Percentiles rank a stretch among this genome's conserved stretches.
These are phyloP conservation scores for Lyophyllum decastes DNA, from an alignment of 768 basidiomycete species.

Conservation along the genomic window DNA sequence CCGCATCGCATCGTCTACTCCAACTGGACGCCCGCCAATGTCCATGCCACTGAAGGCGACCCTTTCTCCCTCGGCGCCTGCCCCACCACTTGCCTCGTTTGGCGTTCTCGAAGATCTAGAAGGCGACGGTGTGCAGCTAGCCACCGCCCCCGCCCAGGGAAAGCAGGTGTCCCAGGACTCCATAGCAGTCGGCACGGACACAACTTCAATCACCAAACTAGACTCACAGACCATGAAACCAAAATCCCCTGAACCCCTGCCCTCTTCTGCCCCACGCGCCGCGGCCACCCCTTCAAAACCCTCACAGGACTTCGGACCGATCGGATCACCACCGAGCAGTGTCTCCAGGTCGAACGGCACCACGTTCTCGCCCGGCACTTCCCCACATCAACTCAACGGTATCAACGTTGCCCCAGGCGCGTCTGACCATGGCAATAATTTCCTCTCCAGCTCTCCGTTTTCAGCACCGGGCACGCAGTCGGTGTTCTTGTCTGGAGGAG, in stretches of 20 bases:
- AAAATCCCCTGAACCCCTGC: constrained; percentile 50
- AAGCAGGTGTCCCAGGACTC: constrained; percentile 25
- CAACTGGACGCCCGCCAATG: constrained; percentile 58
- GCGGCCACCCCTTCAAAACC: constrained; percentile 36
- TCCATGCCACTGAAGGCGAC: constrained; percentile 70
- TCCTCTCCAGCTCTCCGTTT: constrained; percentile 70
- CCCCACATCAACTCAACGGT: constrained; percentile 41
- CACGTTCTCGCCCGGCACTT: constrained; percentile 57
- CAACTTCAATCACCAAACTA: not conserved
- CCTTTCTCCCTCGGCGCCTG: constrained; percentile 76
- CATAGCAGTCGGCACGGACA: not conserved
- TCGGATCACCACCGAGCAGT: constrained; percentile 73
- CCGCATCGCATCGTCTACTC: constrained; percentile 38
- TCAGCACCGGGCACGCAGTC: constrained; percentile 71
- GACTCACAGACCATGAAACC: constrained; percentile 22
- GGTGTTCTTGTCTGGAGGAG: constrained; percentile 42
- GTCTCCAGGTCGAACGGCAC: constrained; percentile 30
- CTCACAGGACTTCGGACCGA: constrained; percentile 70
- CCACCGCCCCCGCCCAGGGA: constrained; percentile 44
- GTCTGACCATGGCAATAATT: constrained; percentile 30
- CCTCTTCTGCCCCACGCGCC: constrained; percentile 57
- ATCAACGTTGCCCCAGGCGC: constrained; percentile 34
- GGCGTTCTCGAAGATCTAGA: constrained; percentile 63
- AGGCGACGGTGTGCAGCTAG: constrained; percentile 38
- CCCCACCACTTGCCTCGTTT: constrained; percentile 74